Base-by-base conservation (phyloP, 768 basidiomycete genomes). In the Amanita rimosa region DNA sequence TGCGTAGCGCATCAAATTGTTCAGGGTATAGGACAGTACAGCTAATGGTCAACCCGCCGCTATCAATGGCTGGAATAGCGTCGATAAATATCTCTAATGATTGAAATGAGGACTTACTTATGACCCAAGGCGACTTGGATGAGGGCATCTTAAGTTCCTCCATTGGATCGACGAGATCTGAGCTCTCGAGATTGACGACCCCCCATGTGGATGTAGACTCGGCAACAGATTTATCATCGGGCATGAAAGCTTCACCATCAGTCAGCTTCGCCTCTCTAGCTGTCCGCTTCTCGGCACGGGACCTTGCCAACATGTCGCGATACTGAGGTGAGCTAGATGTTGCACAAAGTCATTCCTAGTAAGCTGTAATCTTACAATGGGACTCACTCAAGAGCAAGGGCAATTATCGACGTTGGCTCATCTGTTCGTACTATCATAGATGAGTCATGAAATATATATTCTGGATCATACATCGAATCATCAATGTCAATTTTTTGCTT, bases 321-420 rank as follows among this genome's bases (percentile, higher is more conserved):
- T 92, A 89, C 56, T 83, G 82, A 1, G 83, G 79, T 2, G 89
- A 91, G 54, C 89, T 91, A 45, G n/a, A 34, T 19, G 7, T 7
- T n/a, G 10, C 7, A 26, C 19, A 4, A 24, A 21, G n/a, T 33
- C 11, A 31, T 19, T 3, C 46, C 58, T 52, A 24, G 34, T 42
- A 36, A 2, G 27, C 26, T 41, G 27, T 42, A n/a, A 22, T 17
- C 34, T 46, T 16, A 37, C 16, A 17, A n/a, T 26, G 11, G 43
- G 44, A 65, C 79, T 57, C 58, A 91, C 90, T 85, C 89, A 43
- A 99, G 67, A 4, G 92, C 90, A 49, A 97, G 81, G 6, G 96
- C 94, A 54, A 98, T 93, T 58, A 98, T 96, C 14, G 95, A 97
- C 0, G 94, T 96, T 2, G 95, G 96, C 60, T 99, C 96, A 62